Conservation (phyloP, 176 grass and related monocot genomes). For the Oryza australiensis region DNA sequence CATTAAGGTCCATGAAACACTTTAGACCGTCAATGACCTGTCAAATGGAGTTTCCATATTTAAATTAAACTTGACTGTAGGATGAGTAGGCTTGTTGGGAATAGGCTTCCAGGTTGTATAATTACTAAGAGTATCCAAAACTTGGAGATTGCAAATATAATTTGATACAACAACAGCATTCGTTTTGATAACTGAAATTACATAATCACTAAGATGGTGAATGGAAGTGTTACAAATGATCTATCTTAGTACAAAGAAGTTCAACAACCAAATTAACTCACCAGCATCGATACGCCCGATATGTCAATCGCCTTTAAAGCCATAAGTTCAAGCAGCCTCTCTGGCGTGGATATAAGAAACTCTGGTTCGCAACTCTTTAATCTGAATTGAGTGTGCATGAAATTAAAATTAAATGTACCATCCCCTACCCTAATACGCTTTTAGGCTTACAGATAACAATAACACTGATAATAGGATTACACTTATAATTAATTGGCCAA, state of each 20-base stretch:
- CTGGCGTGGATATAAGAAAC: constrained; percentile 85
- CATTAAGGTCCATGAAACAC: constrained; percentile 42
- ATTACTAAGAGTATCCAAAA: background rate
- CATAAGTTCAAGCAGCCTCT: constrained; percentile 78
- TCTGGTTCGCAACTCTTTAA: constrained; percentile 84
- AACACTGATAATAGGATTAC: background rate
- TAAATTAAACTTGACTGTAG: background rate
- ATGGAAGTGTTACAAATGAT: background rate
- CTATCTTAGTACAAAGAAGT: background rate
- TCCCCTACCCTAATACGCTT: background rate
- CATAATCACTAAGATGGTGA: background rate
- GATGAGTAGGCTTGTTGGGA: background rate
- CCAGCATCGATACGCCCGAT: constrained; percentile 77
- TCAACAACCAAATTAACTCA: constrained; percentile 41
- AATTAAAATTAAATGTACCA: constrained; percentile 7
- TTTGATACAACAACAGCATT: background rate
- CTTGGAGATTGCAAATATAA: background rate
- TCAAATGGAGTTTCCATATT: background rate
- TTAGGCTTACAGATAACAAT: background rate
- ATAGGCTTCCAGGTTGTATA: background rate
- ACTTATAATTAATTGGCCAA: too few species aligned
- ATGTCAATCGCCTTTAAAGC: constrained; percentile 68
- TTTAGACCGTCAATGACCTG: constrained; percentile 85
- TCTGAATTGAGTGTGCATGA: constrained; percentile 40
- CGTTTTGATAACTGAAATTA: background rate